Base-by-base conservation (phyloP, 2,329 filamentous ascomycete species). In the Beauveria sp. region DNA sequence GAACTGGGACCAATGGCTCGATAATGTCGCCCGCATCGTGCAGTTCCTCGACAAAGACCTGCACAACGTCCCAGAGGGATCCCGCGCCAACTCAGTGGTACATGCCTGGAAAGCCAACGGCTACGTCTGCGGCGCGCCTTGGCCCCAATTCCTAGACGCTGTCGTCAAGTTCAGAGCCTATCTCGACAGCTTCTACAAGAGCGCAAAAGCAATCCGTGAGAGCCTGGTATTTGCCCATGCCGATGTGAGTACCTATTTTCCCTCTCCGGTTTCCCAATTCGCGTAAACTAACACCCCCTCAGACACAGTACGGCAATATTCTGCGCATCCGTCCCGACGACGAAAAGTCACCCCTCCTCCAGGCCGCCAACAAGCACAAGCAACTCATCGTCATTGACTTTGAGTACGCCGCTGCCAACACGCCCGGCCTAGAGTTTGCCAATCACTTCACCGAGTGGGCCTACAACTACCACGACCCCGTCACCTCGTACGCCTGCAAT, bases 381-480 rank as follows among this genome's bases (percentile, higher is more conserved):
- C 93, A 96, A 75, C 84, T 99, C 16, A 84, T 98, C 18, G 95
- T 99, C 65, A 99, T 99, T 70, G 95, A 99, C 73, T 99, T 99
- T 69, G 95, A 99, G 71, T 99, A 99, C 71, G 90, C 95, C 1
- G 93, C 88, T 2, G 92, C 93, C 62, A 99, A 98, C 71, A 81
- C 87, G 0, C 86, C 86, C 0, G 95, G 92, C 1, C 80, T 91
- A 18, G 95, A 99, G 74, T 98, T 99, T 72, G 95, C 92, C 62
- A 99, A 99, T 73, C 95, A 99, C 75, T 99, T 99, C 75, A 90
- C 91, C 1, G 95, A 99, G 75, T 99, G 95, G 95, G 90, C 91
- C 68, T 98, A 98, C 80, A 93, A 99, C 75, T 99, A 99, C 75
- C 93, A 97, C 71, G 87, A 95, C 70, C 74, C 84, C 3, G 77